Base-by-base conservation (phyloP, 1,139 yeast species). In the Lodderomyces parapsilosis region DNA sequence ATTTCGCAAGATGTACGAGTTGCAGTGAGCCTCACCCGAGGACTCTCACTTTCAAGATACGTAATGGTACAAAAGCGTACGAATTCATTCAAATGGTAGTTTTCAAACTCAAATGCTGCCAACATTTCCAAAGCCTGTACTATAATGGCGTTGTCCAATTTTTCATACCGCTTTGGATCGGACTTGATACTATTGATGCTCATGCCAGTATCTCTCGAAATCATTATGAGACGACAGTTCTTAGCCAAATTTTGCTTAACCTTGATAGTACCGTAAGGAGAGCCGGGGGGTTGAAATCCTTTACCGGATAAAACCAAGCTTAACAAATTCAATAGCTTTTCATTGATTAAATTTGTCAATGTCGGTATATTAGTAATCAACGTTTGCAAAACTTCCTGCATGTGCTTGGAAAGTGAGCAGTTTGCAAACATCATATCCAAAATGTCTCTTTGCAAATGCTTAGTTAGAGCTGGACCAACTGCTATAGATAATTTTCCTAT, bases 391-490 rank as follows among this genome's bases (percentile, higher is more conserved):
- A 94, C 88, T 46, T 81, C 80, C 57, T 88, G 83, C 80, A 91
- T 80, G 49, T 86, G 83, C 48, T 79, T 84, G 17, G 93, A 86
- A 40, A 93, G 73, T 0, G 96, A 88, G 50, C 96, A 89, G 43
- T 86, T 71, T 39, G 72, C 78, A 55, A 93, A 76, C 66, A 91
- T 78, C 70, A 86, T 74, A 51, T 86, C 94, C 45, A 93, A 67
- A 19, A 91, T 78, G 55, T 89, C 96, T 49, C 85, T 76, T 51
- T 90, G 93, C 48, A 93, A 69, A 58, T 89, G 93, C 58, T 91
- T 91, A 0, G 97, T 86, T 43, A 93, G 71, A 1, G 96, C 96
- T n/a, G 96, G 96, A 0, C 97, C 98, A 10, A 91, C 90, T 0
- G 98, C 95, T 19, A 78, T 76, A 0, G 96, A 91, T 39, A 93